These are phyloP conservation scores for Metrosideros polymorpha DNA, from an alignment of 441 rosid species.

Conservation along the genomic window DNA sequence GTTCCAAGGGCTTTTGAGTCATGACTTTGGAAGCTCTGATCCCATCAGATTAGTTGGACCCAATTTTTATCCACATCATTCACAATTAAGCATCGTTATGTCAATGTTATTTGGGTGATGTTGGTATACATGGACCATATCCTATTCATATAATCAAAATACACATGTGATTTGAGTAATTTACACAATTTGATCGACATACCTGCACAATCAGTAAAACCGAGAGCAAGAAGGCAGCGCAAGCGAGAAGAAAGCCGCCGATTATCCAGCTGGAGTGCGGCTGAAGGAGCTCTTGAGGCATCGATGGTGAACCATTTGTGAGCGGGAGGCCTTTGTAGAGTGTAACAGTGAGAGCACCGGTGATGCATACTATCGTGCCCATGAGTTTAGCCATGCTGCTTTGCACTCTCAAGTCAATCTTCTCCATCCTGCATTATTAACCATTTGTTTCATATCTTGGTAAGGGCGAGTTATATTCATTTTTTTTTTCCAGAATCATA, in stretches of 20 bases:
- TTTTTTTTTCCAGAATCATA: too few relatives aligned
- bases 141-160: not conserved
- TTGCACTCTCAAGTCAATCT: conserved; percentile 16
- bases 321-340: conserved; percentile 23
- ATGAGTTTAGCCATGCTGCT: conserved; percentile 26
- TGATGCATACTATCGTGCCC: conserved; percentile 26
- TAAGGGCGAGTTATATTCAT: not conserved
- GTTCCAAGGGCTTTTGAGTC: not conserved
- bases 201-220: conserved; percentile 17
- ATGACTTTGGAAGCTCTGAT: not conserved
- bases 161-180: not conserved
- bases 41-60: not conserved
- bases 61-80: not conserved
- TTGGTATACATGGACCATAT: not conserved
- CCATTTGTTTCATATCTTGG: not conserved
- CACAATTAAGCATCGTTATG: not conserved
- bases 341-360: conserved; percentile 23
- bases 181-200: not conserved
- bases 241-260: conserved; percentile 18
- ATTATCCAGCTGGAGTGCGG: conserved; percentile 15
- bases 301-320: not conserved
- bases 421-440: conserved; percentile 22
- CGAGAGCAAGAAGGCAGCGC: conserved; percentile 3
- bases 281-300: not conserved
- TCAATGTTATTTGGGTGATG: not conserved